Evolutionary conservation across 148 eudicot species (phyloP), one percentile per base, ranked within the genome.

Genomic region (Silene latifolia): DNA sequence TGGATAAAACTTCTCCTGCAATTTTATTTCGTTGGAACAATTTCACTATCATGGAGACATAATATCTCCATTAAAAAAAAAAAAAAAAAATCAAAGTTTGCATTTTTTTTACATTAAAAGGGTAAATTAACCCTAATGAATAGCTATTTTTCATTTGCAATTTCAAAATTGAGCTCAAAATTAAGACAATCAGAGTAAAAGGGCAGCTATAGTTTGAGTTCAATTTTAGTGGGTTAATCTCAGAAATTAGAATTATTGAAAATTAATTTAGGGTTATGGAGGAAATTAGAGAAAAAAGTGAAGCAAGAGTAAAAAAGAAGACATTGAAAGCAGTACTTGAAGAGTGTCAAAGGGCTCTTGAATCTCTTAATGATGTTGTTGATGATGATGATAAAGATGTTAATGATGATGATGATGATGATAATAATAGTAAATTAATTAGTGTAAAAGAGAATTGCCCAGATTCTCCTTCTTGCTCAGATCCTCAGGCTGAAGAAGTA

Each of bases 341-440:
- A 76, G 85, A 92, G 73, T 91, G 97, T 63, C 90, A 89, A 76
- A 76, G 87, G 71, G 94, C 97, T 79, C 89, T 92, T 12, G 84
- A 88, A 74, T 79, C 86, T 71, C 83, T 90, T 17, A 64, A 66
- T n/a, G 74, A 64, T 53, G 72, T 79, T 8, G 84, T 76, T 21
- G 71, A 70, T 19, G 76, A 63, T 39, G 75, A 82, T 8, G 84
- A 78, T 42, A 58, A 80, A 20, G 57, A 72, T 71, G 81, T 71
- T 29, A 61, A 63, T 29, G 60, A 29, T 14, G 74, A 65, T 29
- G 60, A 29, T 14, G 74, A 65, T 12, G 71, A 54, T 71, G 71
- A 42, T 42, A 78, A 77, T 39, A 70, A 46, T 64, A 63, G 60
- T 63, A 80, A 73, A 39, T 74, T 23, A 61, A 74, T 60, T 63